Evolutionary conservation across 129 eudicot species (phyloP).

Genomic region (Ambrosia trifida): DNA sequence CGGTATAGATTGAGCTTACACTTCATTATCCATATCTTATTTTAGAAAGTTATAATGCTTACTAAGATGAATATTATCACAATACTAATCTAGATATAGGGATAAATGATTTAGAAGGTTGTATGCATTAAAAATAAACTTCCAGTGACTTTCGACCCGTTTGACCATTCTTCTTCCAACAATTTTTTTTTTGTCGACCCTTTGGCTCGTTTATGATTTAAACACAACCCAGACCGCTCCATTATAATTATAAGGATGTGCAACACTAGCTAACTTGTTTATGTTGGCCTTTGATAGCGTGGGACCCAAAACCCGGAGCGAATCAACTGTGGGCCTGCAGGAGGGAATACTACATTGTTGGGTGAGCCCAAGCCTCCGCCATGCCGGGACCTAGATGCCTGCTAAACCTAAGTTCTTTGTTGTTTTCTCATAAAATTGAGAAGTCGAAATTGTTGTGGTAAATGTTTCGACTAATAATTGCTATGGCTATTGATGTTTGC

Average conservation of each 20-base stretch:
- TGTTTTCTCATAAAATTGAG: not conserved
- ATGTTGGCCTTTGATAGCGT: conserved; percentile 47
- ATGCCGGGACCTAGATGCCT: conserved; percentile 95
- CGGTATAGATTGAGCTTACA: not conserved
- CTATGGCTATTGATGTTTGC: conserved; percentile 33
- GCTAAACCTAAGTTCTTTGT: conserved; percentile 45
- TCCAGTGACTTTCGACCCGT: not conserved
- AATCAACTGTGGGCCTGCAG: conserved; percentile 83
- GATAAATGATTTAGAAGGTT: not conserved
- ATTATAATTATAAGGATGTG: not conserved
- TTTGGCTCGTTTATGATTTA: not conserved
- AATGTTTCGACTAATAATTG: conserved; percentile 49
- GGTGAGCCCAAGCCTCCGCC: conserved; percentile 97
- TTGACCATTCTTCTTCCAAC: not conserved
- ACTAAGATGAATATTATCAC: not conserved
- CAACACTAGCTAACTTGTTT: conserved; percentile 13
- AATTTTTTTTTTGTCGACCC: not conserved
- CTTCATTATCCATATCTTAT: not conserved
- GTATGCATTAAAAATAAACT: not conserved
- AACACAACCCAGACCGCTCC: not conserved
- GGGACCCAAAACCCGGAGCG: conserved; percentile 91
- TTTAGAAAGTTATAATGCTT: not conserved
- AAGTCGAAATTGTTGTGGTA: conserved; percentile 20
- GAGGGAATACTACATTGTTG: conserved; percentile 82
- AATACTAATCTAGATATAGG: not conserved